Evolutionary conservation across 2,329 filamentous ascomycete genomes (phyloP), one percentile per base, ranked within the genome.

Genomic region (Verticillium albo-atrum): DNA sequence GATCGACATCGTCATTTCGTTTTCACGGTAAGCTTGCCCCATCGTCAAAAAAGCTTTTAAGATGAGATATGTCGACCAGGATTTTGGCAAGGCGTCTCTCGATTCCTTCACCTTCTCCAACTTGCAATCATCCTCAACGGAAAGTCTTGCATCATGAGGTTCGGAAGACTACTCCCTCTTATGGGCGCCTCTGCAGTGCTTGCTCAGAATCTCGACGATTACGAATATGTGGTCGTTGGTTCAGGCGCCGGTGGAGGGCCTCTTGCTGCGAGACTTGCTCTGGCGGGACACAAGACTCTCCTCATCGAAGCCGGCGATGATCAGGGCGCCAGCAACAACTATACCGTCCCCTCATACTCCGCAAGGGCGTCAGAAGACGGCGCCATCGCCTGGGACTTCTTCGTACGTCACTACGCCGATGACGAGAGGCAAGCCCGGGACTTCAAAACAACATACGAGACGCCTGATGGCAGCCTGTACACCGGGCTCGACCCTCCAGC

Each of bases 191-290:
- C 63, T 7, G 62, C 61, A 27, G 34, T 63, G 9, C 28, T 66
- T 3, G 65, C 62, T n/a, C 54, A 55, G 2, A 65, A 68, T n/a
- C 66, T 68, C 27, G 60, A 69, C 9, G 71, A 67, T 20, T 88
- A 88, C 66, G 85, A 88, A 61, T 88, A 86, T 71, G 75, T 88
- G 25, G 78, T 88, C 10, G 83, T 88, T 42, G 85, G 85, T 7
- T 84, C 82, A 7, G 84, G 85, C 3, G 76, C 83, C 6, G 84
- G 84, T 12, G 85, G 84, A 54, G 83, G 80, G 17, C 83, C 84
- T 7, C 69, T 87, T 4, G 83, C 84, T 14, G 80, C 82, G 26
- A 78, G 83, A 47, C 79, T 88, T 28, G 85, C 85, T n/a, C 73
- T 82, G 56, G 80, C 82, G 32, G 85, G 85, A 47, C 78, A 83